These are phyloP conservation scores for Macaranga tanarius DNA, from an alignment of 441 rosid species.

Conservation along the genomic window DNA sequence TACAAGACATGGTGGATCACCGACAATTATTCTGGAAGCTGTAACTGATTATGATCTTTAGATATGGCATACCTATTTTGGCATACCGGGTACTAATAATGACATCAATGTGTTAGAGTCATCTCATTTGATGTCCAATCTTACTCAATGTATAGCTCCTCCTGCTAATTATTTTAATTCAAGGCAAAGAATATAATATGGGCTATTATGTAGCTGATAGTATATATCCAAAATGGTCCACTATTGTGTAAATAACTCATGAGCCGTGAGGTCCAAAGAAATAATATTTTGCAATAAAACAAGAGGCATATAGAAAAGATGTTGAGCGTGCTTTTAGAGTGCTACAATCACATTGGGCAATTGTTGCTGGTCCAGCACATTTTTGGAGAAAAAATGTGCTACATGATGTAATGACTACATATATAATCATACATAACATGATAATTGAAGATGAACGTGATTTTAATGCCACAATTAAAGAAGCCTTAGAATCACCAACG, in stretches of 20 bases:
- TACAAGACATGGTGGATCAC: neutral
- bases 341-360: neutral
- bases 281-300: neutral
- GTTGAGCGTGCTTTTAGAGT: neutral
- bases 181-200: too few relatives aligned
- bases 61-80: too few relatives aligned
- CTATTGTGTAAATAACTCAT: neutral
- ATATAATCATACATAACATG: too few relatives aligned
- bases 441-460: too few relatives aligned
- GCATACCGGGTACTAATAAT: neutral
- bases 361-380: neutral
- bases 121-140: neutral
- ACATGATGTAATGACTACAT: too few relatives aligned
- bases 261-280: neutral
- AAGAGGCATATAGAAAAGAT: neutral
- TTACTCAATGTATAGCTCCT: neutral
- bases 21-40: conserved; percentile 2
- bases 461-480: too few relatives aligned
- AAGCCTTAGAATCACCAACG: too few relatives aligned
- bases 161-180: neutral
- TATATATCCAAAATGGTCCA: neutral
- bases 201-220: neutral
- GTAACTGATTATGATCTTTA: neutral
- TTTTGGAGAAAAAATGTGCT: neutral
- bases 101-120: neutral